Percentiles rank a stretch among this genome's conserved stretches.
These are phyloP conservation scores for Tulasnella sp. DNA, from an alignment of 768 basidiomycete species.

Conservation along the genomic window DNA sequence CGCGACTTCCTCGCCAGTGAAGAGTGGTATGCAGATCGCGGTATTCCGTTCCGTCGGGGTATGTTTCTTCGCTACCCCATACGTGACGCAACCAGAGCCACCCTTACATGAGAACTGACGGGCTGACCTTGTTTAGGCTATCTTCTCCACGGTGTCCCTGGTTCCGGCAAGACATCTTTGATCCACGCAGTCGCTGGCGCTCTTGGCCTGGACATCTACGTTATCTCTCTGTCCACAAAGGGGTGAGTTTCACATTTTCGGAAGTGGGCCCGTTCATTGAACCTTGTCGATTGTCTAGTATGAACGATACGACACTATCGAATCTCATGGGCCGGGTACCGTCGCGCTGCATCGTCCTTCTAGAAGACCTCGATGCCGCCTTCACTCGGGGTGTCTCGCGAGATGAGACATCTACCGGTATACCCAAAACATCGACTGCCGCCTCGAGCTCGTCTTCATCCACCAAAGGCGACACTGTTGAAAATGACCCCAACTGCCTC, in stretches of 20 bases:
- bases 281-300: conserved; percentile 33
- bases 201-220: conserved; percentile 80
- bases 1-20: conserved; percentile 20
- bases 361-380: conserved; percentile 84
- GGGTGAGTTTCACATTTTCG: conserved; percentile 37
- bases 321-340: conserved; percentile 84
- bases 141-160: conserved; percentile 61
- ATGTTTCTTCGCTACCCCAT: background rate
- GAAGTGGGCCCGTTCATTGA: background rate
- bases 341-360: conserved; percentile 77
- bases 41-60: conserved; percentile 74
- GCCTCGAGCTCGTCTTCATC: conserved; percentile 32
- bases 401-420: conserved; percentile 65
- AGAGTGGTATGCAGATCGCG: conserved; percentile 78
- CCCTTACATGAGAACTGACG: background rate
- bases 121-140: conserved; percentile 33
- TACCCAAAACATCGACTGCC: conserved; percentile 35
- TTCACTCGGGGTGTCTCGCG: conserved; percentile 81
- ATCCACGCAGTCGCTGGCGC: conserved; percentile 36
- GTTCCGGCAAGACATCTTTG: conserved; percentile 19
- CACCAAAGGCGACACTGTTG: conserved; percentile 27
- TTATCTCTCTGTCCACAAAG: conserved; percentile 77
- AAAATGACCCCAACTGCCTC: conserved; percentile 64
- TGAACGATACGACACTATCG: conserved; percentile 81
- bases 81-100: background rate